phyloP scores from a whole-genome alignment of 2,329 filamentous ascomycete genomes.

The Seiridium unicorne region DNA sequence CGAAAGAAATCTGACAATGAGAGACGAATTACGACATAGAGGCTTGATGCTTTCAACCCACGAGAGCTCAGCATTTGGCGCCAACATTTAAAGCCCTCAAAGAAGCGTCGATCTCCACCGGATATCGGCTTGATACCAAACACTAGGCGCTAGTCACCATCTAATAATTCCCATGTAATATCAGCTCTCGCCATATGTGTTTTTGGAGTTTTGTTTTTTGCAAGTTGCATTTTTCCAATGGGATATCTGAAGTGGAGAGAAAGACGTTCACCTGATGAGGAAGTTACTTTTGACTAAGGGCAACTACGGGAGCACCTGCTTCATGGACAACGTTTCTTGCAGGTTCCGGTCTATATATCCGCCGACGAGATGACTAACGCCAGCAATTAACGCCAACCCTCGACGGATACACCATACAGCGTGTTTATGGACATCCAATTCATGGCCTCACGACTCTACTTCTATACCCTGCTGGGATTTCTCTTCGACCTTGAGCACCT shows the following conservation, averaged over 20 bases:
- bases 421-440: slow-evolving; percentile 33
- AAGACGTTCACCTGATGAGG: background rate
- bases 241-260: background rate
- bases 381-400: slow-evolving; percentile 17
- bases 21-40: slow-evolving; percentile 36
- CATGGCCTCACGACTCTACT: slow-evolving; percentile 32
- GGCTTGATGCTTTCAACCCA: slow-evolving; percentile 19
- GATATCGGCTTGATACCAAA: no score
- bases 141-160: background rate
- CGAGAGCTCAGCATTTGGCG: slow-evolving; percentile 12
- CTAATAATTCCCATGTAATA: slow-evolving; percentile 30
- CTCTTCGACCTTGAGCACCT: slow-evolving; percentile 18
- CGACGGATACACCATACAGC: slow-evolving; percentile 34
- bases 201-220: slow-evolving; percentile 6
- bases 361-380: slow-evolving; percentile 24
- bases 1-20: slow-evolving; percentile 23
- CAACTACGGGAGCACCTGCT: background rate
- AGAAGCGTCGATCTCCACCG: no score
- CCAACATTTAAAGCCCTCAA: slow-evolving; percentile 9
- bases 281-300: background rate
- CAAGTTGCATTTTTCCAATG: background rate
- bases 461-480: slow-evolving; percentile 29
- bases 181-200: slow-evolving; percentile 17
- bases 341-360: slow-evolving; percentile 22
- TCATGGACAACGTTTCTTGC: background rate